Percentiles rank a stretch among this genome's conserved stretches.
Evolutionary conservation across 179 eudicot species (phyloP).

Genomic region (Silene coronaria): DNA sequence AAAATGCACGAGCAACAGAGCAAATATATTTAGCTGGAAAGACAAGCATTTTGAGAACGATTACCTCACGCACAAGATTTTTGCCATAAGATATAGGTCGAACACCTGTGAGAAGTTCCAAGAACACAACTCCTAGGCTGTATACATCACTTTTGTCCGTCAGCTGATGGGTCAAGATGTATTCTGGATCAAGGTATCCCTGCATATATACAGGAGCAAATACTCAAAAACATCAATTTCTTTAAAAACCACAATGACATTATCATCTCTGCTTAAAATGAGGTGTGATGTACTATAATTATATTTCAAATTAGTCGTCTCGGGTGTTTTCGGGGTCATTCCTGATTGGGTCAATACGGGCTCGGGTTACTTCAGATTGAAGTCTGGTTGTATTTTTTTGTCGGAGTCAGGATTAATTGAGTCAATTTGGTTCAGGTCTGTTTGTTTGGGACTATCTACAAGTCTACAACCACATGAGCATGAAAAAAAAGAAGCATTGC

Average conservation of each 20-base stretch:
- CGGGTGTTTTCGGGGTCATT: not conserved
- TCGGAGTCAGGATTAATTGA: not conserved
- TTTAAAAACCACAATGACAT: not conserved
- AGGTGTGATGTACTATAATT: not conserved
- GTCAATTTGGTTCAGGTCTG: not conserved
- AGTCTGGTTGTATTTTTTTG: not conserved
- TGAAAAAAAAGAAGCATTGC: too few species aligned
- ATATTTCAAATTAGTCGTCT: not conserved
- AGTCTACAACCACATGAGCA: not conserved
- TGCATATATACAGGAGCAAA: conserved; percentile 26
- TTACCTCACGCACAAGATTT: conserved; percentile 79
- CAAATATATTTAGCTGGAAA: not conserved
- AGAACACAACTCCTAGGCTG: conserved; percentile 68
- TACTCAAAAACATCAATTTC: not conserved
- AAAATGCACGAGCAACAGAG: not conserved
- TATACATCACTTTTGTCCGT: conserved; percentile 81
- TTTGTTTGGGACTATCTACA: not conserved
- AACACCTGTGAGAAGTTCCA: conserved; percentile 69
- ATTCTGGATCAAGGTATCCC: conserved; percentile 85
- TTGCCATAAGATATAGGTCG: conserved; percentile 68
- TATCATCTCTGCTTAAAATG: too few species aligned
- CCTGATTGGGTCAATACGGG: not conserved
- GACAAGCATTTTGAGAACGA: not conserved
- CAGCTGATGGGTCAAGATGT: conserved; percentile 59
- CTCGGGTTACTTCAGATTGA: not conserved